Conservation (phyloP, 192 early-diverging fungal genomes). For the Bifiguratus adelaidae region DNA sequence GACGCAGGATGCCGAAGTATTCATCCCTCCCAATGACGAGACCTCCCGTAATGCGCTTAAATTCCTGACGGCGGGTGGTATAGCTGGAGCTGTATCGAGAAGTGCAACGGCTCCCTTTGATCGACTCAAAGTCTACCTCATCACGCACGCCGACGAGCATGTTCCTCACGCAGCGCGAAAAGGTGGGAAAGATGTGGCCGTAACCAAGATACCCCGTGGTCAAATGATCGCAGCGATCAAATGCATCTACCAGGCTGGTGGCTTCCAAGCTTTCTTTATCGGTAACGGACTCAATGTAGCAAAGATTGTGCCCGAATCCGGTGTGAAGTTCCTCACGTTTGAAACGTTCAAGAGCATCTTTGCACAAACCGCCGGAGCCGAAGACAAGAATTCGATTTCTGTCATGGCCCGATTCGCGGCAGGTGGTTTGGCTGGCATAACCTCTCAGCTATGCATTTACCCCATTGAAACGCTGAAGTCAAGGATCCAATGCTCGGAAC, state of each 20-base stretch:
- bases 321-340: conserved; percentile 68
- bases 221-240: conserved; percentile 33
- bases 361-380: conserved; percentile 20
- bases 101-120: conserved; percentile 68
- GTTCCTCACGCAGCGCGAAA: not conserved
- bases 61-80: conserved; percentile 59
- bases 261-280: conserved; percentile 53
- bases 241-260: conserved; percentile 53
- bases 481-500: conserved; percentile 50
- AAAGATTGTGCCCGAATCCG: conserved; percentile 69
- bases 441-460: conserved; percentile 64
- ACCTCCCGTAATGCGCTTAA: conserved; percentile 34
- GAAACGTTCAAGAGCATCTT: conserved; percentile 44
- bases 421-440: conserved; percentile 61
- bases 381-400: conserved; percentile 28
- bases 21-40: conserved; percentile 41
- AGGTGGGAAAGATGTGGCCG: conserved; percentile 7
- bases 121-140: conserved; percentile 53
- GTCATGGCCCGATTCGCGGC: conserved; percentile 49
- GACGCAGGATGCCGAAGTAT: conserved; percentile 54
- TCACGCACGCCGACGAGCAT: conserved; percentile 16
- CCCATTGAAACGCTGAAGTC: conserved; percentile 71
- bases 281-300: conserved; percentile 71
- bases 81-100: conserved; percentile 61
- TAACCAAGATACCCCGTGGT: conserved; percentile 14